Conservation (phyloP, 139 green algal genomes). For the Volvox africanus region DNA sequence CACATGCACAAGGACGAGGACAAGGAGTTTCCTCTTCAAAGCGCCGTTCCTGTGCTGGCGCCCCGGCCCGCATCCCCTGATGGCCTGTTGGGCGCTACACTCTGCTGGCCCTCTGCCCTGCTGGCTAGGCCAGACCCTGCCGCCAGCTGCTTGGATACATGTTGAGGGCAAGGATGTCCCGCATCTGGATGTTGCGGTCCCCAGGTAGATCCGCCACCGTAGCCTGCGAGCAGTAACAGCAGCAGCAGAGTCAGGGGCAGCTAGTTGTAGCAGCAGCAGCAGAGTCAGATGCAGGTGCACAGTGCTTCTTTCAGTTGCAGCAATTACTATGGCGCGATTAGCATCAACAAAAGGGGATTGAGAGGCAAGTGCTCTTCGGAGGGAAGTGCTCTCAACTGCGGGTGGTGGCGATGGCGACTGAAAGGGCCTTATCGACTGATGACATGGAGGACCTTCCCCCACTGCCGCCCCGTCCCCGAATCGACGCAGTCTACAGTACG, state of each 20-base stretch:
- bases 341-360: neutral
- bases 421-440: no score
- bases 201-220: constrained; percentile 6
- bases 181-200: neutral
- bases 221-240: neutral
- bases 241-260: neutral
- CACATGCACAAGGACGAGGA: neutral
- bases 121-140: constrained; percentile 9
- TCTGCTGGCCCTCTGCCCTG: no score
- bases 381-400: no score
- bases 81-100: no score
- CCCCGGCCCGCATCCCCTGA: no score
- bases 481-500: no score
- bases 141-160: constrained; percentile 30
- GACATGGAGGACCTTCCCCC: no score
- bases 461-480: no score
- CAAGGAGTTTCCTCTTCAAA: neutral
- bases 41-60: neutral
- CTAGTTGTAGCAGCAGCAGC: neutral
- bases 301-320: neutral
- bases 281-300: neutral
- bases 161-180: constrained; percentile 4
- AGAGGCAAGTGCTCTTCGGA: neutral
- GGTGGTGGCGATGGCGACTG: no score
- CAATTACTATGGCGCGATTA: neutral